Evolutionary conservation across 805 yeast genomes (phyloP).

Genomic region (Barnettozyma botsteinii): DNA sequence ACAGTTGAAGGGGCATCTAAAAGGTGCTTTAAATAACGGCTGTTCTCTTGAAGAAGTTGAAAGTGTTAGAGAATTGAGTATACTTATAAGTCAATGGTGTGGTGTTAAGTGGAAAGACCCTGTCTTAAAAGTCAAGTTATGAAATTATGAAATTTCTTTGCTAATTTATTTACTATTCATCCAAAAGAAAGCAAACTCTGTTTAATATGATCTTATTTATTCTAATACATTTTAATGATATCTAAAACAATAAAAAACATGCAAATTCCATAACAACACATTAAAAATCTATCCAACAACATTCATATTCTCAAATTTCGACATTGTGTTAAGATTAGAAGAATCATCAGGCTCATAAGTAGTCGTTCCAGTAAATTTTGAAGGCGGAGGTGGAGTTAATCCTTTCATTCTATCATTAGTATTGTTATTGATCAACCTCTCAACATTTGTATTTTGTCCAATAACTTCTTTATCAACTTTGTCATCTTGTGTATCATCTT

Average conservation of each 20-base stretch:
- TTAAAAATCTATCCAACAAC: constrained; percentile 8
- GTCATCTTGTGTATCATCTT: background rate
- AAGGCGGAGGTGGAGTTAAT: constrained; percentile 16
- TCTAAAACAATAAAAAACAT: no score
- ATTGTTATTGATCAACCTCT: background rate
- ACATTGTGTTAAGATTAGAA: background rate
- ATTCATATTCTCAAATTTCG: constrained; percentile 13
- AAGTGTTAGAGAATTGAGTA: constrained; percentile 54
- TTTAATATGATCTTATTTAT: no score
- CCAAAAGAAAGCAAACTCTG: no score
- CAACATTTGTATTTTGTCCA: background rate
- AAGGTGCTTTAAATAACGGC: constrained; percentile 80
- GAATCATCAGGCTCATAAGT: constrained; percentile 6
- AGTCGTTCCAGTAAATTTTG: constrained; percentile 4
- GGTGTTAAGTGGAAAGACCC: constrained; percentile 56
- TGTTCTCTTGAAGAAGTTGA: constrained; percentile 57
- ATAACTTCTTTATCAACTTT: background rate
- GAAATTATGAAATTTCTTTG: background rate
- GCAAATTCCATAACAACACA: background rate
- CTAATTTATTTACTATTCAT: background rate
- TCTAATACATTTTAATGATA: no score
- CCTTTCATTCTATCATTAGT: constrained; percentile 11
- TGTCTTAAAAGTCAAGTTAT: constrained; percentile 25
- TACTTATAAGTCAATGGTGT: constrained; percentile 66
- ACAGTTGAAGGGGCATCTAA: constrained; percentile 84